Percentiles rank a stretch among this genome's conserved stretches.
Conservation (phyloP, 371 early-diverging fungal genomes). For the Actinomortierella wolfii region DNA sequence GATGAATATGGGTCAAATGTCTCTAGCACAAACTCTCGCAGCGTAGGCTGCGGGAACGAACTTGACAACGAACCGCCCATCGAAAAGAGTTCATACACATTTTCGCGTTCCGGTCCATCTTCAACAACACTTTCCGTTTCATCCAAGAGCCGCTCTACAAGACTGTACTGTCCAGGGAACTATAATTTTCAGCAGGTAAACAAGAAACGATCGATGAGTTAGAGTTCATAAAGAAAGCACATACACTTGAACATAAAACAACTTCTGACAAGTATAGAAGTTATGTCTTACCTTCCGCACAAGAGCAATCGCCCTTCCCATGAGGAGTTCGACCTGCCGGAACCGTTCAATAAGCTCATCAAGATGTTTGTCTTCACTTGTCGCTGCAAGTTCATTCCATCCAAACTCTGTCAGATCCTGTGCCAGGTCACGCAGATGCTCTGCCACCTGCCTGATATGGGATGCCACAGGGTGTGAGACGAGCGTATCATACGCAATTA, state of each 20-base stretch:
- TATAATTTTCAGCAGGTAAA: conserved; percentile 14
- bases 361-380: conserved; percentile 48
- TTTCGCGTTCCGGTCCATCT: conserved; percentile 65
- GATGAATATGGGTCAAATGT: conserved; percentile 21
- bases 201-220: conserved; percentile 6
- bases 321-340: conserved; percentile 60
- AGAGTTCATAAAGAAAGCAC: conserved; percentile 1
- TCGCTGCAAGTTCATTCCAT: conserved; percentile 55
- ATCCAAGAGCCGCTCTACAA: conserved; percentile 65
- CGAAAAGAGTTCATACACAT: conserved; percentile 62
- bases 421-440: conserved; percentile 53
- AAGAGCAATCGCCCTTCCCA: conserved; percentile 68
- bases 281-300: conserved; percentile 55
- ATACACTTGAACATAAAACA: background rate
- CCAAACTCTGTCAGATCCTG: conserved; percentile 50
- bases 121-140: conserved; percentile 51
- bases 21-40: conserved; percentile 54
- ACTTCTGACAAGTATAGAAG: background rate
- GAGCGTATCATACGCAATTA: conserved; percentile 79
- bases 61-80: conserved; percentile 50
- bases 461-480: conserved; percentile 64
- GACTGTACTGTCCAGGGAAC: conserved; percentile 71
- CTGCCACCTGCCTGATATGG: conserved; percentile 51
- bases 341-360: conserved; percentile 55
- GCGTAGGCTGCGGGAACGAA: conserved; percentile 52